Base-by-base conservation (phyloP, 805 yeast genomes). In the Saturnispora ahearnii region DNA sequence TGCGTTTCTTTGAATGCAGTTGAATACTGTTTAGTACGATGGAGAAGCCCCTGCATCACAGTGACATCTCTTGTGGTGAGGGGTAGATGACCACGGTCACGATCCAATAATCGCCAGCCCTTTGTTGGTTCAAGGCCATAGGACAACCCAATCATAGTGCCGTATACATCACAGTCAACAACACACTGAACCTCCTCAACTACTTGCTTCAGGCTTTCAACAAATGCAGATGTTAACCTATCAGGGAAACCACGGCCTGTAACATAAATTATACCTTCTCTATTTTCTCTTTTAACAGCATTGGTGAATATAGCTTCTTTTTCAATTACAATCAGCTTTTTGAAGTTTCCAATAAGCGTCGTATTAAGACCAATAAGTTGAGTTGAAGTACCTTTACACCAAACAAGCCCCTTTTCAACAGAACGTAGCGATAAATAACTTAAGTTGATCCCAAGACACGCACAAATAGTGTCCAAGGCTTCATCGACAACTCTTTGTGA, bases 161-260 rank as follows among this genome's bases (percentile, higher is more conserved):
- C 89, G 59, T 78, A 78, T 2, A 84, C 76, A 55, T 83, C 89
- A 13, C 83, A 73, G 59, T 83, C 89, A 28, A 81, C 79, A 32
- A 77, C 67, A 1, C 75, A 79, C 21, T 61, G 59, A 0, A 78
- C 59, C 0, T 76, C 77, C 1, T 70, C 58, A 18, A 57, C 51
- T 3, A 53, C 45, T 2, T 22, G 29, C 41, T 41, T 41, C 8
- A 79, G 54, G 11, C 15, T 22, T n/a, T 13, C 24, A 2, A 50
- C 36, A 50, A 81, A 72, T 24, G 58, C 54, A 44, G 72, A 67
- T 0, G 87, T 81, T 5, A 74, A 62, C 11, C 68, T 57, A 59
- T 83, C 89, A 0, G 89, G 87, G 56, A 70, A 81, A 4, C 89
- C 89, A 58, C 77, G 78, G 0, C 85, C 87, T 0, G 88, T 82